A percentile compares a stretch with the other conserved stretches of the same genome.
phyloP scores from a whole-genome alignment of 805 yeast genomes.

The Lachancea lanzarotensis region DNA sequence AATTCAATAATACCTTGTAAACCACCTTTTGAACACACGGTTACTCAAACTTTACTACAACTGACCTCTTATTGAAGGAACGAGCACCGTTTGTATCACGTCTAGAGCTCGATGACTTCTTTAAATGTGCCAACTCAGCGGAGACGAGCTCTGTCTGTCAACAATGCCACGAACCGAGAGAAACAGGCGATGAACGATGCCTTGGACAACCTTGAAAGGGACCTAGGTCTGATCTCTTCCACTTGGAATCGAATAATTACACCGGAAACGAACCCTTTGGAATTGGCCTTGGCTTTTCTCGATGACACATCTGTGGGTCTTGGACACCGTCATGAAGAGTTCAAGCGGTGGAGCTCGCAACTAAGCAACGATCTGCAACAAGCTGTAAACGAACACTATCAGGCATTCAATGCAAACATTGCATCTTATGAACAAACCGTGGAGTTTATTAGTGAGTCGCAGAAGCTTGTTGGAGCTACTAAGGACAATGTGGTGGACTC shows the following conservation, averaged over 20 bases:
- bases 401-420: conserved; percentile 76
- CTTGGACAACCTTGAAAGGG: conserved; percentile 25
- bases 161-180: conserved; percentile 25
- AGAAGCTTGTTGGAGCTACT: conserved; percentile 45
- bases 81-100: background rate
- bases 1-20: no score
- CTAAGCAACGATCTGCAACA: conserved; percentile 52
- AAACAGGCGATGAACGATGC: conserved; percentile 26
- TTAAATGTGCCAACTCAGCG: conserved; percentile 14
- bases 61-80: no score
- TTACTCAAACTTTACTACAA: no score
- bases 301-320: conserved; percentile 90
- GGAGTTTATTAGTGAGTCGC: conserved; percentile 57
- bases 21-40: no score
- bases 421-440: conserved; percentile 77
- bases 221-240: conserved; percentile 30
- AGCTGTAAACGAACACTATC: conserved; percentile 76
- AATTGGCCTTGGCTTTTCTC: conserved; percentile 71
- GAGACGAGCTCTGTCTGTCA: conserved; percentile 28
- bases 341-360: conserved; percentile 49
- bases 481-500: conserved; percentile 44
- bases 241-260: conserved; percentile 47
- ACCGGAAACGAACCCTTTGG: conserved; percentile 70
- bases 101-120: conserved; percentile 15
- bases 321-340: conserved; percentile 66